phyloP scores from a whole-genome alignment of 176 grass and related monocot genomes.

The Themeda triandra region DNA sequence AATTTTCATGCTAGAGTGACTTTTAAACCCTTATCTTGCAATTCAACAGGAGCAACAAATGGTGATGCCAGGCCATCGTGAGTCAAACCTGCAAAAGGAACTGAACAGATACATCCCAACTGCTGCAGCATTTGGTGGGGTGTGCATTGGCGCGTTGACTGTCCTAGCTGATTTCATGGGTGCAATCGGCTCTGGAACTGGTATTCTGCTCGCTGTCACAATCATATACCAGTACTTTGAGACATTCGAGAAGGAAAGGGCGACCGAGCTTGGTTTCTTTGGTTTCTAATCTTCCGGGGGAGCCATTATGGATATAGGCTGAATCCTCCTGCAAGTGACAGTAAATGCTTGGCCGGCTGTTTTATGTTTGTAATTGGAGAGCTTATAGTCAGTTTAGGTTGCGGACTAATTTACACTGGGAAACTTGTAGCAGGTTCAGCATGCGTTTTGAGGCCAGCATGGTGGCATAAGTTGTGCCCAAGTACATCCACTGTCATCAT shows the following conservation, averaged over 20 bases:
- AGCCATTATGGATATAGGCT: neutral
- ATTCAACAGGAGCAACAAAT: conserved; percentile 62
- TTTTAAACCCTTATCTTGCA: neutral
- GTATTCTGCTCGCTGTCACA: conserved; percentile 51
- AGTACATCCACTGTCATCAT: conserved; percentile 18
- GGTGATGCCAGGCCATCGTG: conserved; percentile 55
- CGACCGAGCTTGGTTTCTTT: conserved; percentile 55
- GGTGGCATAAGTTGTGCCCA: conserved; percentile 20
- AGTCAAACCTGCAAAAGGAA: conserved; percentile 57
- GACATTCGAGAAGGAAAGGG: conserved; percentile 54
- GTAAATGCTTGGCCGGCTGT: conserved; percentile 10
- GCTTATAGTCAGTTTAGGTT: conserved; percentile 50
- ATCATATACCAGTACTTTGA: conserved; percentile 60
- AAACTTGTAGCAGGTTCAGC: conserved; percentile 28
- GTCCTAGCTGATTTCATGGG: conserved; percentile 62
- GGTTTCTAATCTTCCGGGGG: conserved; percentile 53
- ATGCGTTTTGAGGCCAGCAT: conserved; percentile 13
- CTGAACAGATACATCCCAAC: conserved; percentile 59
- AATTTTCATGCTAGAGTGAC: neutral
- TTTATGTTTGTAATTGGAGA: conserved; percentile 46
- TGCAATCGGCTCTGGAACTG: conserved; percentile 58
- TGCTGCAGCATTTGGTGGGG: conserved; percentile 52
- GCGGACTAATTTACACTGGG: conserved; percentile 32
- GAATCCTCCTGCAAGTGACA: conserved; percentile 11
- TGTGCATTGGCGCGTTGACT: conserved; percentile 53